These are phyloP conservation scores for Entomortierella beljakovae DNA, from an alignment of 192 early-diverging fungal genomes.

Conservation along the genomic window DNA sequence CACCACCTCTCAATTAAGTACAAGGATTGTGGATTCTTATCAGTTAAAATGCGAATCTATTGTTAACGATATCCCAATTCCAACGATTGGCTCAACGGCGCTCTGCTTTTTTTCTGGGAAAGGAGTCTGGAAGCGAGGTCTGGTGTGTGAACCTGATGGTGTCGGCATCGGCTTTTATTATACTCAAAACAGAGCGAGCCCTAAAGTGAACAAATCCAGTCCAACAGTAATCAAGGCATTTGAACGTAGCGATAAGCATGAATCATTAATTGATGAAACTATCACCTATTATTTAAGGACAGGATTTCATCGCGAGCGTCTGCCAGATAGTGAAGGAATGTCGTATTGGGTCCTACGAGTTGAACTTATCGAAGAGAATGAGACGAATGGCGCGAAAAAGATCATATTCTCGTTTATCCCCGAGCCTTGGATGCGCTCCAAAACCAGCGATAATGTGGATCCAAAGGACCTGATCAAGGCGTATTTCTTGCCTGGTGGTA, in stretches of 20 bases:
- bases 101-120: constrained; percentile 17
- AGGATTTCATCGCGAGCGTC: constrained; percentile 17
- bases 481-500: constrained; percentile 24
- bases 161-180: constrained; percentile 31
- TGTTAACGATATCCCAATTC: constrained; percentile 34
- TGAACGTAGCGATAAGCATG: background rate
- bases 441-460: constrained; percentile 5
- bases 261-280: constrained; percentile 4
- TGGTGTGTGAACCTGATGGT: constrained; percentile 35
- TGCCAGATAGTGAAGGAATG: constrained; percentile 35
- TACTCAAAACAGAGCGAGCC: constrained; percentile 8
- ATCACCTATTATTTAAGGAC: constrained; percentile 19
- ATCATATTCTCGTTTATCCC: constrained; percentile 41
- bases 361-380: constrained; percentile 26
- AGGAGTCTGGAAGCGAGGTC: constrained; percentile 23
- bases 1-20: constrained; percentile 17
- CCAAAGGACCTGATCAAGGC: constrained; percentile 21
- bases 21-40: constrained; percentile 31
- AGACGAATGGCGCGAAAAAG: background rate
- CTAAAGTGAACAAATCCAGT: constrained; percentile 21
- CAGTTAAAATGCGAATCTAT: constrained; percentile 25
- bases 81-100: constrained; percentile 22
- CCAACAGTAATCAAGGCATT: constrained; percentile 8
- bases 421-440: constrained; percentile 45
- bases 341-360: constrained; percentile 48